Evolutionary conservation across 495 filamentous ascomycete genomes (phyloP), one percentile per base, ranked within the genome.

Genomic region (Beverwykella pulmonaria): DNA sequence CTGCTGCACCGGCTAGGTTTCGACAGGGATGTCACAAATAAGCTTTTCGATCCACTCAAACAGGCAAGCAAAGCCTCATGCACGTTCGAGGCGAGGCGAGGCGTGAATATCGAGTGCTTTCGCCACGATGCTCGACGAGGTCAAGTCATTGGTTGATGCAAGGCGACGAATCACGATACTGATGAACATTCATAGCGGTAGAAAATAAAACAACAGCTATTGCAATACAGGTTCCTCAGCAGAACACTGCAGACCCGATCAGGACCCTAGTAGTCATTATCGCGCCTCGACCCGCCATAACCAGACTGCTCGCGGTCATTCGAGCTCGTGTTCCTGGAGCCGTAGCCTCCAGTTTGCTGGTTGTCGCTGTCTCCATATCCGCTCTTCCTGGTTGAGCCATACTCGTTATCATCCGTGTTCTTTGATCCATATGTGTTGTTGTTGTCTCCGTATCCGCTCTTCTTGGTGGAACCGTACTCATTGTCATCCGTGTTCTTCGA

Each of bases 241-340:
- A n/a, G n/a, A n/a, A n/a, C n/a, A n/a, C n/a, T n/a, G n/a, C n/a
- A n/a, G n/a, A n/a, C n/a, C n/a, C n/a, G n/a, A n/a, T n/a, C n/a
- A n/a, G n/a, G n/a, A 8, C 23, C 12, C 57, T 49, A 14, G 36
- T 47, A 19, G 19, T 47, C 26, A 26, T 47, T 41, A 26, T 60
- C 19, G 22, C 22, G 19, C 57, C 39, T 23, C 30, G 39, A 60
- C 10, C 12, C 4, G 41, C 12, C 20, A 5, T 14, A 44, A 15
- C 12, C 30, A 23, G 57, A 60, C 39, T 49, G n/a, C 15, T 60
- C 46, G 17, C 53, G 30, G 30, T 61, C 59, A 17, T 53, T 41
- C n/a, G n/a, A n/a, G 39, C 26, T 49, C 19, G n/a, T 29, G 59
- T 61, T 61, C 22, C 32, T 50, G 25, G 58, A 61, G 44, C 59